Evolutionary conservation across 2,329 filamentous ascomycete species (phyloP), one percentile per base, ranked within the genome.

Genomic region (Sclerotinia nivalis): DNA sequence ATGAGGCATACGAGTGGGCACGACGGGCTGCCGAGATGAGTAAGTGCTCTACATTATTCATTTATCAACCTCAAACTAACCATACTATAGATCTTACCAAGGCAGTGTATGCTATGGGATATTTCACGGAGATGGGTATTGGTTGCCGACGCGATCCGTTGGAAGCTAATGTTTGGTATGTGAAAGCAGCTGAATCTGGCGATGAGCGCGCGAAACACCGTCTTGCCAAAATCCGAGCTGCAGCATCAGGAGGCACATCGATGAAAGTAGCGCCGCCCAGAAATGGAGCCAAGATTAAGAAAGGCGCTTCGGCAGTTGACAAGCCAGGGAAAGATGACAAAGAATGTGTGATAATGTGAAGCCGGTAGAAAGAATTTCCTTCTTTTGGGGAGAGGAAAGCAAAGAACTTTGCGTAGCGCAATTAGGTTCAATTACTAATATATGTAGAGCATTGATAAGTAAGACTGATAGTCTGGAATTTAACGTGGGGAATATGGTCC

Each of bases 121-220:
- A 97, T 81, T 99, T 99, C 79, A 97, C 94, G 7, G 96, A 99
- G 80, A 97, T 96, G 92, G 96, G 96, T 72, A 97, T 99, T 75
- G 96, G 96, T 64, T 97, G 93, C 80, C 91, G 93, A 50, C 89
- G 93, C 62, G 96, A 99, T 79, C 89, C 95, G n/a, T 86, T 99
- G 56, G 94, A 97, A 80, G 95, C 96, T 75, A 99, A 99, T 77
- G 92, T 97, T 45, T 98, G 94, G 95, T 99, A 99, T 79, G 95
- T 99, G 75, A 93, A 92, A 80, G 96, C 96, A 7, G 95, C 96
- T 22, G 95, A 97, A 74, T 88, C 93, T 64, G 96, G 95, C 60
- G 94, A 98, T 77, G 92, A 96, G 76, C 88, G 93, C 70, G 96
- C 96, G 65, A 95, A 91, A 80, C 91, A 96, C 77, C 88, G 96